These are phyloP conservation scores for Oenanthe javanica DNA, from an alignment of 140 eudicot species.

Conservation along the genomic window DNA sequence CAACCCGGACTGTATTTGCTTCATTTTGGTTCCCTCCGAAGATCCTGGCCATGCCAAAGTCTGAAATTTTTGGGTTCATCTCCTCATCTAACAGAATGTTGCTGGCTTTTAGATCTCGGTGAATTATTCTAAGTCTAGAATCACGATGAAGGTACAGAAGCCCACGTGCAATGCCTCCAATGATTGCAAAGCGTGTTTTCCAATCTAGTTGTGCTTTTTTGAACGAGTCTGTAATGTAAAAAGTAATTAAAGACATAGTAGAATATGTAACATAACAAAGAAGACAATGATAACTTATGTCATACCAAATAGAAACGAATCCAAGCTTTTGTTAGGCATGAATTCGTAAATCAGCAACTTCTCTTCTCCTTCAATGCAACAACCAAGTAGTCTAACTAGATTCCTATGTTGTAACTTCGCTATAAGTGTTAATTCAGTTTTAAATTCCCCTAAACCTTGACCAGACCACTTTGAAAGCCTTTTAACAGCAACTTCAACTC, in stretches of 20 bases:
- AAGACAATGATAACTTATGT: background rate
- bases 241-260: background rate
- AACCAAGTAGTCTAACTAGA: slow-evolving; percentile 12
- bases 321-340: slow-evolving; percentile 15
- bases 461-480: slow-evolving; percentile 16
- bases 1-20: slow-evolving; percentile 35
- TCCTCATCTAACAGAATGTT: slow-evolving; percentile 24
- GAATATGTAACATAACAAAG: background rate
- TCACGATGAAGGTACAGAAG: slow-evolving; percentile 16
- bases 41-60: slow-evolving; percentile 45
- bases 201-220: slow-evolving; percentile 11
- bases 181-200: slow-evolving; percentile 10
- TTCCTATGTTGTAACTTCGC: slow-evolving; percentile 12
- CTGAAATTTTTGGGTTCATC: slow-evolving; percentile 44
- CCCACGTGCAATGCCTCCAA: slow-evolving; percentile 10
- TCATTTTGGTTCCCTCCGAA: slow-evolving; percentile 37
- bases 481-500: slow-evolving; percentile 11
- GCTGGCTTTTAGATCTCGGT: slow-evolving; percentile 16
- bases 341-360: slow-evolving; percentile 11
- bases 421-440: slow-evolving; percentile 8
- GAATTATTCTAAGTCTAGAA: slow-evolving; percentile 11
- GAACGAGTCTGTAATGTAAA: background rate
- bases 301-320: slow-evolving; percentile 10
- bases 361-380: slow-evolving; percentile 14
- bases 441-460: slow-evolving; percentile 12